Base-by-base conservation (phyloP, 176 grass and related monocot species). In the Juncus inflexus region DNA sequence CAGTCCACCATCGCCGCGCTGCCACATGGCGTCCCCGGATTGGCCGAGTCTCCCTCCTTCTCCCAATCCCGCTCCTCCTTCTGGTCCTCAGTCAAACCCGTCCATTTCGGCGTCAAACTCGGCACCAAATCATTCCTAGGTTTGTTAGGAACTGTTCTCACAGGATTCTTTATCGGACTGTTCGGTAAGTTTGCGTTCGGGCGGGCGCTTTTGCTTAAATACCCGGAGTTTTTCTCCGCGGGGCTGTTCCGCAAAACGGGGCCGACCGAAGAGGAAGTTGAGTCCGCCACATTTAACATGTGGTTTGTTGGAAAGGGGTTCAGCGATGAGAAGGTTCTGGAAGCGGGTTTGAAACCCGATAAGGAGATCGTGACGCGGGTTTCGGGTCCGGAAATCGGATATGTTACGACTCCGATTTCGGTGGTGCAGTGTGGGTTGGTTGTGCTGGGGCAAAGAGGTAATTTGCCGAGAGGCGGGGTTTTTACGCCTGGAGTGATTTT, bases 251-350 rank as follows among this genome's bases (percentile, higher is more conserved):
- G 84, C 14, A 96, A 83, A 72, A 78, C 65, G 0, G 87, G 91
- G 0, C 87, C 91, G 7, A 88, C 91, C 0, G 91, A 96, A 63
- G 87, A 87, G 75, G 79, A 96, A 72, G 82, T 96, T 5, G 55
- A 64, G 15, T 81, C 74, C 13, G 87, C 91, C 16, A 85, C 76
- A 3, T 96, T 91, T 83, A 88, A 96, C 15, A 90, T 96, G 84
- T 91, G 83, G 86, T 96, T 96, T 40, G 14, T 96, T 2, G 87
- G 81, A 5, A 51, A 47, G 1, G 87, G 87, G 52, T 96, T 83
- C 73, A 87, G 65, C 12, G 62, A 88, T 4, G 12, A 7, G 5
- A 71, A 15, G 42, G 83, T 76, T 9, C 76, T 62, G 0, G 51
- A 76, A 47, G 59, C 47, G 10, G 81, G 79, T 52, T 73, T 63